phyloP scores from a whole-genome alignment of 371 early-diverging fungal genomes.

The Apophysomyces variabilis region DNA sequence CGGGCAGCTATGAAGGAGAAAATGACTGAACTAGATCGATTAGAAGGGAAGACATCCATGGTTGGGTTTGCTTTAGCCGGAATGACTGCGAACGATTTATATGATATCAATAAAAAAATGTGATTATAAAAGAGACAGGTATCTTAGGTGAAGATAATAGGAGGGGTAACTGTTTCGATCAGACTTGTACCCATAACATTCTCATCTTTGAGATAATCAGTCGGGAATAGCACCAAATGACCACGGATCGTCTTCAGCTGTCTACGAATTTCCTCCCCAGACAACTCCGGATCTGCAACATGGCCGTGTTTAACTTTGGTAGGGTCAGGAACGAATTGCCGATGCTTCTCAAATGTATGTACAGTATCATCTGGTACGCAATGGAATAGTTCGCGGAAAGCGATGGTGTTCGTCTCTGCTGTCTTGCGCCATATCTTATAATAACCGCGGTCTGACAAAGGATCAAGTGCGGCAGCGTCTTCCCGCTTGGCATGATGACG shows the following conservation, averaged over 20 bases:
- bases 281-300: slow-evolving; percentile 50
- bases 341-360: slow-evolving; percentile 63
- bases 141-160: slow-evolving; percentile 61
- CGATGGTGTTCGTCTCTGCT: slow-evolving; percentile 68
- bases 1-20: slow-evolving; percentile 51
- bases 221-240: slow-evolving; percentile 77
- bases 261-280: slow-evolving; percentile 42
- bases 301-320: slow-evolving; percentile 57
- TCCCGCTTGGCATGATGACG: slow-evolving; percentile 22
- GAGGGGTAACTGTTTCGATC: slow-evolving; percentile 57
- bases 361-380: slow-evolving; percentile 87
- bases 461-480: slow-evolving; percentile 72
- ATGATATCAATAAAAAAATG: slow-evolving; percentile 25
- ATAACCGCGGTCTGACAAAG: slow-evolving; percentile 70
- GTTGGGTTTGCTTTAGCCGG: slow-evolving; percentile 48
- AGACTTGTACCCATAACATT: slow-evolving; percentile 65
- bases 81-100: slow-evolving; percentile 46
- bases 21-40: slow-evolving; percentile 43
- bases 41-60: slow-evolving; percentile 53
- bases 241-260: slow-evolving; percentile 56
- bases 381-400: slow-evolving; percentile 82
- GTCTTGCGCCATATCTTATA: slow-evolving; percentile 66
- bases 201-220: slow-evolving; percentile 76
- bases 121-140: background rate
- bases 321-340: slow-evolving; percentile 59